These are phyloP conservation scores for Eremochloa ophiuroides DNA, from an alignment of 176 grass and related monocot species.

Conservation along the genomic window DNA sequence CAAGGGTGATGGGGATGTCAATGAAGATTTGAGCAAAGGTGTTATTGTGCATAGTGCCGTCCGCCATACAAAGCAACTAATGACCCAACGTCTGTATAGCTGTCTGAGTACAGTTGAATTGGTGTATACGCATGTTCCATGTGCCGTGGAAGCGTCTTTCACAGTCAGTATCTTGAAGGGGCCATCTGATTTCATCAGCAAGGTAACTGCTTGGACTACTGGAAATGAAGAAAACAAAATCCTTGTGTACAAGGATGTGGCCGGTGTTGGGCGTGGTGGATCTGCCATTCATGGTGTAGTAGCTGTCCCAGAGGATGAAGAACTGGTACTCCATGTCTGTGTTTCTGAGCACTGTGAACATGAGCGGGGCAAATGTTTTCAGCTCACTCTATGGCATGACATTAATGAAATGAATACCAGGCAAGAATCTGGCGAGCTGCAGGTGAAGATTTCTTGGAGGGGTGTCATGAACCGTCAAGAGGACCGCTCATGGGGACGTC, in stretches of 20 bases:
- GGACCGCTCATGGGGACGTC: neutral
- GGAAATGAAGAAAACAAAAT: neutral
- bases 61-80: neutral
- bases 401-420: neutral
- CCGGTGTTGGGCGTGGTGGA: neutral
- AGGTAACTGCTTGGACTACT: neutral
- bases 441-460: neutral
- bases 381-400: neutral
- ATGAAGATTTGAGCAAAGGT: conserved; percentile 2
- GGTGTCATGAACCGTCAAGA: neutral
- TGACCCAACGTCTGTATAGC: neutral
- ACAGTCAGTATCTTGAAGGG: neutral
- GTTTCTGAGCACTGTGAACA: neutral
- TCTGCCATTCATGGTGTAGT: neutral
- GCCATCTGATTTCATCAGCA: neutral
- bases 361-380: neutral
- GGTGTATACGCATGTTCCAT: neutral
- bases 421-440: neutral
- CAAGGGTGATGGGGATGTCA: neutral
- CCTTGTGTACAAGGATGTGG: neutral
- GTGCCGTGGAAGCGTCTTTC: neutral
- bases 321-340: neutral
- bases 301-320: neutral
- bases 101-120: neutral
- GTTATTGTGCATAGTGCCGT: no score